Evolutionary conservation across 208 protist genomes (phyloP), one percentile per base, ranked within the genome.

Genomic region (Acanthamoeba rhysodes): DNA sequence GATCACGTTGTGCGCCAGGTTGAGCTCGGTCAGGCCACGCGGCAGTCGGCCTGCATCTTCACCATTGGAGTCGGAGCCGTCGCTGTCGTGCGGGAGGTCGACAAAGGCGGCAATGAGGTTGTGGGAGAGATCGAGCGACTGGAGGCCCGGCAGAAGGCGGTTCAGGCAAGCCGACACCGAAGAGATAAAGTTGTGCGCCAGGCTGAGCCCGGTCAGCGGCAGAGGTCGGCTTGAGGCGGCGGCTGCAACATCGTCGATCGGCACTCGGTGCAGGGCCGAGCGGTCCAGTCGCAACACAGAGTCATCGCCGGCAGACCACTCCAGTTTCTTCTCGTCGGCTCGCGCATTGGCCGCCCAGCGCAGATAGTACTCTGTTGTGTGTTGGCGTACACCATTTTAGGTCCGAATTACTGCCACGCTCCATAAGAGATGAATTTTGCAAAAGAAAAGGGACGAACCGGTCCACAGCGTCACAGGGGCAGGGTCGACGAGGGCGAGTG

Each of bases 331-430:
- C 24, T 84, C 0, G 20, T 22, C 20, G 18, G 20, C 27, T 59
- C 55, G 14, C 72, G 8, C 10, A 16, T 45, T 45, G 72, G 12
- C 45, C 50, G 78, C n/a, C 78, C 78, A 87, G 6, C 78, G 78
- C 34, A 87, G 37, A 48, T 62, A 87, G 48, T 87, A 87, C 29
- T 87, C 78, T 53, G 29, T 50, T 45, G 41, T 50, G 45, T 50
- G 45, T 50, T 9, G 45, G n/a, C n/a, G n/a, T n/a, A n/a, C 45
- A 50, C 45, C 45, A 50, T 12, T 12, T 50, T 50, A 50, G 45
- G 45, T 14, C 5, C 12, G 45, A 50, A 50, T 12, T 50, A 4
- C 12, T 16, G 12, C 14, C 0, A 50, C n/a, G 45, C 45, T 0
- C 45, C 12, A 16, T 9, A 50, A 50, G 45, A 50, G 45, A 4